Percentiles rank a stretch among this genome's conserved stretches.
These are phyloP conservation scores for Ceratocystis albifundus DNA, from an alignment of 2,329 filamentous ascomycete genomes.

Conservation along the genomic window DNA sequence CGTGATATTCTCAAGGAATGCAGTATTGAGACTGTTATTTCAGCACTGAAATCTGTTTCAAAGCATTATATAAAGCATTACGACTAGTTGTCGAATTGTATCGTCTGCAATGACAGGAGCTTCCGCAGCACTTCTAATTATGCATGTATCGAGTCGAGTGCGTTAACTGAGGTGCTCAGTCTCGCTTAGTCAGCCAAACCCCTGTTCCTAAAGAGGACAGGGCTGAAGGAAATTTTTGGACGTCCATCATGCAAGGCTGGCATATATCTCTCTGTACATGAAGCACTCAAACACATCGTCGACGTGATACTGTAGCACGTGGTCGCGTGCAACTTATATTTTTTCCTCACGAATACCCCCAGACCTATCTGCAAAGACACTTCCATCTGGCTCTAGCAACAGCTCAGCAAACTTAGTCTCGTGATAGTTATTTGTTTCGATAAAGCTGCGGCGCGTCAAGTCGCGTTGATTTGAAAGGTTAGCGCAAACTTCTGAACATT, in stretches of 20 bases:
- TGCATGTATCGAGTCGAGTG: constrained; percentile 6
- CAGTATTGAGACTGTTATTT: too few relatives aligned
- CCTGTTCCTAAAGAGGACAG: constrained; percentile 11
- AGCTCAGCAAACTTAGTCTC: constrained; percentile 16
- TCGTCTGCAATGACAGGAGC: too few relatives aligned
- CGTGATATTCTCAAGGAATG: too few relatives aligned
- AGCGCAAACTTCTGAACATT: constrained; percentile 9
- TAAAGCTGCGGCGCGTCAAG: constrained; percentile 19
- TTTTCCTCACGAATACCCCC: not conserved
- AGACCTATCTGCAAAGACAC: not conserved
- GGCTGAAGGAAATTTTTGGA: constrained; percentile 24
- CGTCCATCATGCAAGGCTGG: constrained; percentile 22
- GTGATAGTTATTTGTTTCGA: constrained; percentile 5
- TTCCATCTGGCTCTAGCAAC: constrained; percentile 11
- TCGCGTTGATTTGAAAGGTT: constrained; percentile 21
- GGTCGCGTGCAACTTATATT: constrained; percentile 18
- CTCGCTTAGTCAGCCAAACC: constrained; percentile 9
- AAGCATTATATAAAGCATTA: too few relatives aligned
- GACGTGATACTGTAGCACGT: constrained; percentile 22
- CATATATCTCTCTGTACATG: not conserved
- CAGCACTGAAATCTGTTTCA: too few relatives aligned
- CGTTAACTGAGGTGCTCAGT: not conserved
- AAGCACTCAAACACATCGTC: constrained; percentile 19
- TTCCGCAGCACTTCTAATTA: not conserved
- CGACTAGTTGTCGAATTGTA: too few relatives aligned